Evolutionary conservation across 2,329 filamentous ascomycete species (phyloP).

Genomic region (Endothia cerciana): DNA sequence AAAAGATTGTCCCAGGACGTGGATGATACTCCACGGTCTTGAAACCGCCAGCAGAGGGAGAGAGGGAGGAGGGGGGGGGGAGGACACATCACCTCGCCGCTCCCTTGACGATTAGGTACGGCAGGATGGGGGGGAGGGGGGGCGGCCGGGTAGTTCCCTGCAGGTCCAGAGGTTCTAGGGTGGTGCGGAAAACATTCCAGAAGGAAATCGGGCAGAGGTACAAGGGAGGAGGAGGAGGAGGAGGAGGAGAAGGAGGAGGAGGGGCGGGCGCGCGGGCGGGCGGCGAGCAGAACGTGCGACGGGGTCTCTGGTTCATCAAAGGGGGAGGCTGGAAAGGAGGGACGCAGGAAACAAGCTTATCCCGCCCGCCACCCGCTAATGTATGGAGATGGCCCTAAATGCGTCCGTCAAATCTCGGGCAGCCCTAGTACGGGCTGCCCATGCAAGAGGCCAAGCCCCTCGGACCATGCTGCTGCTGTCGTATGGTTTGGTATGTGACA

Average conservation of each 20-base stretch:
- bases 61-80: neutral
- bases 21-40: conserved; percentile 22
- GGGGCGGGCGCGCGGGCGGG: too few species aligned
- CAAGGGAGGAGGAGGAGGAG: neutral
- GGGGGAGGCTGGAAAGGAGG: neutral
- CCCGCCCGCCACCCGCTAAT: conserved; percentile 10
- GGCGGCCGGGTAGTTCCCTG: conserved; percentile 1
- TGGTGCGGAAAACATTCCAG: conserved; percentile 16
- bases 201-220: conserved; percentile 8
- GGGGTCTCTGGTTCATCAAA: too few species aligned
- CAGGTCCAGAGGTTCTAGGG: conserved; percentile 5
- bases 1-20: conserved; percentile 9
- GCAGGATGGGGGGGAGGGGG: neutral
- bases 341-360: conserved; percentile 16
- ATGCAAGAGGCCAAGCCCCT: neutral
- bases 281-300: too few species aligned
- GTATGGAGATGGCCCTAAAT: neutral
- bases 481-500: too few species aligned
- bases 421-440: neutral
- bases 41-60: conserved; percentile 24
- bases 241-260: neutral
- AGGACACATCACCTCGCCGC: neutral
- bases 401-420: conserved; percentile 10
- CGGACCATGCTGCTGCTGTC: too few species aligned
- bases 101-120: neutral